Evolutionary conservation across 2,329 filamentous ascomycete genomes (phyloP), one percentile per base, ranked within the genome.

Genomic region (Venturia asperata): DNA sequence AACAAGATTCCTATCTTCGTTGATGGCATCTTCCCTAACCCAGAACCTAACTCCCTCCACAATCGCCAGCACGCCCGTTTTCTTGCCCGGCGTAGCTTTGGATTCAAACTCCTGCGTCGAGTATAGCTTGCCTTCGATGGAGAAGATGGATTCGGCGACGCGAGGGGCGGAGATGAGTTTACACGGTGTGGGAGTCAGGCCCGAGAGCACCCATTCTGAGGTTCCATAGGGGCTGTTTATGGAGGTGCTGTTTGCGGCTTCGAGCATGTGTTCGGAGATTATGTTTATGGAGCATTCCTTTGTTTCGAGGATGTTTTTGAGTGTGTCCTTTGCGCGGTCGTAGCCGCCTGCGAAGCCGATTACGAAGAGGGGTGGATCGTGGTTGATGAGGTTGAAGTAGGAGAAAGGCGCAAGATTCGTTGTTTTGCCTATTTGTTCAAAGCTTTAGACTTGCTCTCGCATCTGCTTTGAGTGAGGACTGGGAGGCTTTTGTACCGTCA

Each of bases 41-140:
- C 92, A 97, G 73, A 97, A 96, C 37, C 87, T 82, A 42, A 89
- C 87, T 0, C 91, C 93, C 77, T 97, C 91, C 15, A 97, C 80
- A 42, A 96, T 83, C 1, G 84, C 88, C 68, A 96, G 72, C 4
- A 88, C 87, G 0, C 88, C 86, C 0, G 88, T 88, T 79, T 87
- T 92, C 77, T 87, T 88, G 2, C 90, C 91, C 0, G 88, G 87
- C 1, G 78, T 85, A 0, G 81, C 81, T 63, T 82, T 82, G 74
- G 87, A 90, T 75, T 93, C 87, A 77, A 91, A 96, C 77, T 96
- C 91, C 71, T 87, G 77, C 76, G 80, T 80, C 65, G 86, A 86
- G 68, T 93, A 83, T 58, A 97, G 75, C 76, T 87, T 91, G 42
- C 85, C 90, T 79, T 97, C 93, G 61, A 96, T 83, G 65, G 85